phyloP scores from a whole-genome alignment of 2,329 filamentous ascomycete species.

The Alternaria hordeiaustralica region DNA sequence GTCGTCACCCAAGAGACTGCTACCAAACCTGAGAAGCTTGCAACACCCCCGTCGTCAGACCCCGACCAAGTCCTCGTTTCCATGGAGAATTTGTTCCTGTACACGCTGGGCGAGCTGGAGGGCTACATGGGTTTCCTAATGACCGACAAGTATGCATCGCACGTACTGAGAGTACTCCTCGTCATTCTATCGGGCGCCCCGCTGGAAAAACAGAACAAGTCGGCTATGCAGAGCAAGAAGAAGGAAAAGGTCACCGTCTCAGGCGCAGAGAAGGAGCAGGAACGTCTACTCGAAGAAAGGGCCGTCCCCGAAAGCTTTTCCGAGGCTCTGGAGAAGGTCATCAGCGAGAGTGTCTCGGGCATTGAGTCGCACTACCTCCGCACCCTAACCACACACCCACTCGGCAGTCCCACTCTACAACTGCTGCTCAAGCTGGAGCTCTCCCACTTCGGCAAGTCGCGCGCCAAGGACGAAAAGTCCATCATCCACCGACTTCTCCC shows the following conservation, averaged over 20 bases:
- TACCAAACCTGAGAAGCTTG: conserved; percentile 53
- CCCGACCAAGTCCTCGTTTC: conserved; percentile 62
- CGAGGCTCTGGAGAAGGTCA: conserved; percentile 79
- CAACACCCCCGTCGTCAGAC: conserved; percentile 54
- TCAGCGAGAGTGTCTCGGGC: conserved; percentile 74
- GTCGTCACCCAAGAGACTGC: conserved; percentile 75
- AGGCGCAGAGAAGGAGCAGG: conserved; percentile 58
- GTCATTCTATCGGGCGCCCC: conserved; percentile 85
- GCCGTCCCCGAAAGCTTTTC: conserved; percentile 81
- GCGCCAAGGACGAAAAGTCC: conserved; percentile 68
- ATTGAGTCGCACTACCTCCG: conserved; percentile 82
- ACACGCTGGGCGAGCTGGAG: conserved; percentile 86
- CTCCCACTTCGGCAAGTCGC: conserved; percentile 71
- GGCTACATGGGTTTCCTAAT: conserved; percentile 81
- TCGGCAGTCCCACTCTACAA: conserved; percentile 92
- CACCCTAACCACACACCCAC: conserved; percentile 84
- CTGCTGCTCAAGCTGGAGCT: conserved; percentile 88
- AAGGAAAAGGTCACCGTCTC: conserved; percentile 77
- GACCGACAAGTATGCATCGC: conserved; percentile 88
- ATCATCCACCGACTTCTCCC: conserved; percentile 81
- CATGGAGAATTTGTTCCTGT: conserved; percentile 86
- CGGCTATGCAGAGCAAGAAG: conserved; percentile 86
- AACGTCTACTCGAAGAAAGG: conserved; percentile 44
- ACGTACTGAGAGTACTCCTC: conserved; percentile 84
- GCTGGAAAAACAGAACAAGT: conserved; percentile 68